A percentile compares a stretch with the other conserved stretches of the same genome.
Conservation (phyloP, 371 early-diverging fungal genomes). For the Ordospora colligata region DNA sequence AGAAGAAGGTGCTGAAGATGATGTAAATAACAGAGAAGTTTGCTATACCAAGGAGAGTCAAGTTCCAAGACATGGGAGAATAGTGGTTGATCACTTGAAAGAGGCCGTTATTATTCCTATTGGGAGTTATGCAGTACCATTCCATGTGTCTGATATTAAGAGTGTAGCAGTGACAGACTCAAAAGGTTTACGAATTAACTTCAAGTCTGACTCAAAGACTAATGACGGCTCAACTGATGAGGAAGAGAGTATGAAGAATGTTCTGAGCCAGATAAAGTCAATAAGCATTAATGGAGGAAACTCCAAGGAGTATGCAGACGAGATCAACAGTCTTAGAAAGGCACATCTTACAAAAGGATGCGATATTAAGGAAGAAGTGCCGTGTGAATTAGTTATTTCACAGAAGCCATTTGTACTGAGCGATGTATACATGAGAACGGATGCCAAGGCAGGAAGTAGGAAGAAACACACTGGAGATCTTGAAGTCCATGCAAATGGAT, state of each 20-base stretch:
- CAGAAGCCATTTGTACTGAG: conserved; percentile 42
- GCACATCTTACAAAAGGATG: conserved; percentile 16
- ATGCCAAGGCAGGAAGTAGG: conserved; percentile 69
- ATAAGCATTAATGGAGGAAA: conserved; percentile 36
- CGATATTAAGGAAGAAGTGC: conserved; percentile 43
- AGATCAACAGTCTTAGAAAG: conserved; percentile 58
- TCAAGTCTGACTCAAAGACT: conserved; percentile 77
- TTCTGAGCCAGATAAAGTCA: conserved; percentile 31
- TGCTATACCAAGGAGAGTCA: conserved; percentile 56
- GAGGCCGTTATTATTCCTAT: conserved; percentile 85
- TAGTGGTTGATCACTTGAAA: conserved; percentile 75
- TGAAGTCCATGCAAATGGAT: conserved; percentile 60
- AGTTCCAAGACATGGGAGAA: conserved; percentile 62
- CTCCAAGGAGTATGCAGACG: conserved; percentile 1
- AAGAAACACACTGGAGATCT: conserved; percentile 70
- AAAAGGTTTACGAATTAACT: conserved; percentile 80
- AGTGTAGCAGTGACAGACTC: conserved; percentile 86
- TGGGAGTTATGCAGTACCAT: conserved; percentile 88
- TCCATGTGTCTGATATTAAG: conserved; percentile 90
- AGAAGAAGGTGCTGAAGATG: conserved; percentile 18
- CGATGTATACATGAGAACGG: conserved; percentile 83
- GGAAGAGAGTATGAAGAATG: conserved; percentile 60
- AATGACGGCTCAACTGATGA: conserved; percentile 67
- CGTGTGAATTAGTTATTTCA: conserved; percentile 49
- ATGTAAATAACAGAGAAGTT: not conserved